These are phyloP conservation scores for Candida namnaoensis DNA, from an alignment of 805 yeast species.

Conservation along the genomic window DNA sequence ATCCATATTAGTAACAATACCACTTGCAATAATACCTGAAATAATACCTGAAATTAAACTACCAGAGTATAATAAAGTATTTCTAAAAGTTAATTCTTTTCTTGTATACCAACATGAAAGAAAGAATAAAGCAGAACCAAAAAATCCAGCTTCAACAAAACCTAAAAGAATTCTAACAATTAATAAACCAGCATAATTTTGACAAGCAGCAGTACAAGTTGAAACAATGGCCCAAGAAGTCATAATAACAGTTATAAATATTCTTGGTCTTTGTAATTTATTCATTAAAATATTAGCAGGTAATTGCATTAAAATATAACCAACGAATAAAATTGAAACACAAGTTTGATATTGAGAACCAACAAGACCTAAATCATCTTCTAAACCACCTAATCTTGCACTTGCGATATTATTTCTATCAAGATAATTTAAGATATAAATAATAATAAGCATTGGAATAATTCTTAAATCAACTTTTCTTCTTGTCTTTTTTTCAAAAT, in stretches of 20 bases:
- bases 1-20: slow-evolving; percentile 27
- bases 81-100: slow-evolving; percentile 39
- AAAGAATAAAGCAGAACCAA: slow-evolving; percentile 40
- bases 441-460: slow-evolving; percentile 39
- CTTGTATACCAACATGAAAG: slow-evolving; percentile 47
- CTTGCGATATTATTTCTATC: slow-evolving; percentile 43
- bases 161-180: slow-evolving; percentile 31
- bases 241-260: slow-evolving; percentile 41
- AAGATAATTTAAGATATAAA: slow-evolving; percentile 42
- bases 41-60: slow-evolving; percentile 42
- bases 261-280: slow-evolving; percentile 37
- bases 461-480: slow-evolving; percentile 40
- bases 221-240: slow-evolving; percentile 36
- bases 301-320: slow-evolving; percentile 42
- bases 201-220: slow-evolving; percentile 24
- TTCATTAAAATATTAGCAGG: slow-evolving; percentile 38
- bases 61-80: slow-evolving; percentile 42
- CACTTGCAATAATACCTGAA: slow-evolving; percentile 46
- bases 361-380: slow-evolving; percentile 31
- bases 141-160: slow-evolving; percentile 37
- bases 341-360: slow-evolving; percentile 40
- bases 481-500: slow-evolving; percentile 32
- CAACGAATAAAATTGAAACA: slow-evolving; percentile 42
- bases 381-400: slow-evolving; percentile 40
- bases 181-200: slow-evolving; percentile 19